Percentiles rank a stretch among this genome's conserved stretches.
These are phyloP conservation scores for Botrytis hyacinthi DNA, from an alignment of 2,329 filamentous ascomycete genomes.

Conservation along the genomic window DNA sequence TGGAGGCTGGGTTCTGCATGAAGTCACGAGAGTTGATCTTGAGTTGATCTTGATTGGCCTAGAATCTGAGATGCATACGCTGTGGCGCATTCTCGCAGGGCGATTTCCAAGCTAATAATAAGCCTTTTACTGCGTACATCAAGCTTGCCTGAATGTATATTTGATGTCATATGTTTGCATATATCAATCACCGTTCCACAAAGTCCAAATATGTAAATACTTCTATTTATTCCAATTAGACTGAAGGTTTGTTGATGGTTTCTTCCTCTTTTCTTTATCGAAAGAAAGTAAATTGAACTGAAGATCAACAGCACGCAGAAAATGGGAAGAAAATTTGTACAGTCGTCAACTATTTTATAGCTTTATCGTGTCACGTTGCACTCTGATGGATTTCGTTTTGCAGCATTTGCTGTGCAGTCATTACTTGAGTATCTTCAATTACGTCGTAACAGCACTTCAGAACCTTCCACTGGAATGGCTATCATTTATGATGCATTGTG, in stretches of 20 bases:
- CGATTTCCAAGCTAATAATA: neutral
- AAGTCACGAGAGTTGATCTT: constrained; percentile 1
- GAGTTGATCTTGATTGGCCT: neutral
- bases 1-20: neutral
- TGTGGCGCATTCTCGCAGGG: neutral
- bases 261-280: neutral
- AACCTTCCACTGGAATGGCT: neutral
- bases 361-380: neutral
- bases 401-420: neutral
- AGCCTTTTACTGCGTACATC: neutral
- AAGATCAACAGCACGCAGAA: neutral
- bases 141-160: neutral
- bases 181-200: neutral
- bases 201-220: neutral
- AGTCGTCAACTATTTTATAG: neutral
- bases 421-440: neutral
- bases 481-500: neutral
- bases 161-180: neutral
- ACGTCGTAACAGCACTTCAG: too few relatives aligned
- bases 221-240: neutral
- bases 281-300: neutral
- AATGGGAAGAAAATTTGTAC: neutral
- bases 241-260: neutral
- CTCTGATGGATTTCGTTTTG: neutral
- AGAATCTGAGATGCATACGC: neutral